These are phyloP conservation scores for Rhododendron williamsianum DNA, from an alignment of 148 eudicot genomes.

Conservation along the genomic window DNA sequence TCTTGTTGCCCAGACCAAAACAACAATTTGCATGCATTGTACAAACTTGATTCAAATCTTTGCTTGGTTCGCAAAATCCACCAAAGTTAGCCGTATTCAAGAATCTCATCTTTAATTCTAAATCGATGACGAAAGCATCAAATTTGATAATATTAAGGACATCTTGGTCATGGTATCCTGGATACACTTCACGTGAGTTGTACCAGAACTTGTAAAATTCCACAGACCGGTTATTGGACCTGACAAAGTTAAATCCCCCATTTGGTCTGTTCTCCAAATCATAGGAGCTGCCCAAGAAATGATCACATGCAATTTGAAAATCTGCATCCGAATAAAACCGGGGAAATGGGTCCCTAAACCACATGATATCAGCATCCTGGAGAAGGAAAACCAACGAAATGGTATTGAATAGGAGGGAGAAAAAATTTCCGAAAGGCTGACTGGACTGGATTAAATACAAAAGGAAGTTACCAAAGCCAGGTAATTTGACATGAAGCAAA, in stretches of 20 bases:
- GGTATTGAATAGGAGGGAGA: not conserved
- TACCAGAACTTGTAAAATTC: slow-evolving; percentile 38
- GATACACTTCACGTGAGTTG: slow-evolving; percentile 11
- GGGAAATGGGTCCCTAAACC: slow-evolving; percentile 62
- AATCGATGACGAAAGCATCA: slow-evolving; percentile 29
- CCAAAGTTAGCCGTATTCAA: slow-evolving; percentile 52
- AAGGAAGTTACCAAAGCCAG: not conserved
- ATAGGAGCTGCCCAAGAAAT: slow-evolving; percentile 33
- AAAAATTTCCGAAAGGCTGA: not conserved
- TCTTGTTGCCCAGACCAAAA: slow-evolving; percentile 22
- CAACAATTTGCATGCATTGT: slow-evolving; percentile 19
- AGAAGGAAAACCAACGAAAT: slow-evolving; percentile 10
- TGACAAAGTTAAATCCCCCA: slow-evolving; percentile 55
- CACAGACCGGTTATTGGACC: slow-evolving; percentile 41
- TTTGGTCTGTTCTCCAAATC: slow-evolving; percentile 46
- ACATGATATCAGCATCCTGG: slow-evolving; percentile 67
- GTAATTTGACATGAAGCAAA: not conserved
- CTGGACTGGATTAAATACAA: not conserved
- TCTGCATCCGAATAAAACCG: slow-evolving; percentile 45
- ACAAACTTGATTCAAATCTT: slow-evolving; percentile 22
- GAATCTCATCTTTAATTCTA: slow-evolving; percentile 48
- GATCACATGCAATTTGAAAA: slow-evolving; percentile 63
- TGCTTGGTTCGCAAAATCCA: slow-evolving; percentile 55
- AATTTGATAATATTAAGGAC: slow-evolving; percentile 14
- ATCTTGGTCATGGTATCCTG: slow-evolving; percentile 15